These are phyloP conservation scores for Kentomonas sorsogonicus DNA, from an alignment of 208 protist species.

Conservation along the genomic window DNA sequence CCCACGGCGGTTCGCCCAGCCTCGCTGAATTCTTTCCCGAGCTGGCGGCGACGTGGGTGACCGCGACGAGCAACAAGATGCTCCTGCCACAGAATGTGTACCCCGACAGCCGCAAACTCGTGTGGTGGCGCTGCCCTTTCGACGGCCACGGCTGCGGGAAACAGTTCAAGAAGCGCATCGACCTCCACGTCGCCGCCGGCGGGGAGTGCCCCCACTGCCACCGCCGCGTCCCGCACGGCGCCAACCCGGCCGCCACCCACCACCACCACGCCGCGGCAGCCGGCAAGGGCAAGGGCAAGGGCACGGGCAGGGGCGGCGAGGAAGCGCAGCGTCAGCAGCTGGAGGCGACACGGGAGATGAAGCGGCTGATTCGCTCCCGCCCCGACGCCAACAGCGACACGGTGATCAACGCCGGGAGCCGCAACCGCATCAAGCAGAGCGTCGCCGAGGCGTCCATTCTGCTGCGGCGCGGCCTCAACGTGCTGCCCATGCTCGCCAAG, in stretches of 20 bases:
- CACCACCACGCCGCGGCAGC: not conserved
- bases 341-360: no score
- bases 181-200: constrained; percentile 62
- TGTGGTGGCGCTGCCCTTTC: constrained; percentile 64
- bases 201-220: constrained; percentile 68
- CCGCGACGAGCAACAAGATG: constrained; percentile 72
- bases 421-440: constrained; percentile 62
- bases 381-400: not conserved
- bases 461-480: constrained; percentile 43
- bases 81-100: constrained; percentile 76
- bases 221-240: constrained; percentile 22
- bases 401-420: constrained; percentile 29
- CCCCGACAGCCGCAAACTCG: constrained; percentile 62
- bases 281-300: no score
- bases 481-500: constrained; percentile 86
- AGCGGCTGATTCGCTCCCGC: no score
- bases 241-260: not conserved
- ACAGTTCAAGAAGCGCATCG: constrained; percentile 65
- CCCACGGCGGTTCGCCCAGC: constrained; percentile 6
- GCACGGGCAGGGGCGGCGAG: no score
- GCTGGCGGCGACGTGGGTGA: constrained; percentile 61
- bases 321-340: no score
- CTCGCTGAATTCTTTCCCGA: constrained; percentile 56
- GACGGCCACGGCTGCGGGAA: no score
- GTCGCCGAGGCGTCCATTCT: constrained; percentile 72